Evolutionary conservation across 805 yeast genomes (phyloP).

Genomic region (Pichia ethanolica): DNA sequence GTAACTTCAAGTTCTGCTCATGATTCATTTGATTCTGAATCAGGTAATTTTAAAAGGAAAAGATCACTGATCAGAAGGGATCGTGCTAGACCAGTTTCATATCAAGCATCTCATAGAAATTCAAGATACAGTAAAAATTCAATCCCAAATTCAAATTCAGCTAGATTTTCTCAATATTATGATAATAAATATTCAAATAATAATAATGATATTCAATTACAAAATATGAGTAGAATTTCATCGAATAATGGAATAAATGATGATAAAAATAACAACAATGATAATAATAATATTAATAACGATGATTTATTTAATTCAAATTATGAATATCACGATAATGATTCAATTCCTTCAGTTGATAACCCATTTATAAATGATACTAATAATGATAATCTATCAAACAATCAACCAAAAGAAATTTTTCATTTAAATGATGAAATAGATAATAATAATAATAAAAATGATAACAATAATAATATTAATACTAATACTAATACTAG

Average conservation of each 20-base stretch:
- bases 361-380: neutral
- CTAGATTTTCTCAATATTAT: conserved; percentile 1
- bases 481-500: neutral
- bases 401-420: conserved; percentile 7
- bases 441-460: neutral
- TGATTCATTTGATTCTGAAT: conserved; percentile 23
- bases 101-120: conserved; percentile 2
- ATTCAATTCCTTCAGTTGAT: neutral
- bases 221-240: neutral
- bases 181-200: neutral
- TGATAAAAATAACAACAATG: neutral
- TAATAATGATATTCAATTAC: conserved; percentile 5
- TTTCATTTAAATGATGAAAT: conserved; percentile 53
- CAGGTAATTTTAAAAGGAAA: conserved; percentile 38
- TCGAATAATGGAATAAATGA: neutral
- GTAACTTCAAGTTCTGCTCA: neutral
- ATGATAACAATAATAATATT: neutral
- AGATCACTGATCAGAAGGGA: conserved; percentile 81
- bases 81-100: conserved; percentile 38
- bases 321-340: too few relatives aligned
- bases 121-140: conserved; percentile 4
- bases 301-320: too few relatives aligned
- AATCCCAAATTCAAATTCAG: neutral
- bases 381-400: neutral
- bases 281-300: neutral